Percentiles rank a stretch among this genome's conserved stretches.
Conservation (phyloP, 2,329 filamentous ascomycete genomes). For the Penicillium sp. region DNA sequence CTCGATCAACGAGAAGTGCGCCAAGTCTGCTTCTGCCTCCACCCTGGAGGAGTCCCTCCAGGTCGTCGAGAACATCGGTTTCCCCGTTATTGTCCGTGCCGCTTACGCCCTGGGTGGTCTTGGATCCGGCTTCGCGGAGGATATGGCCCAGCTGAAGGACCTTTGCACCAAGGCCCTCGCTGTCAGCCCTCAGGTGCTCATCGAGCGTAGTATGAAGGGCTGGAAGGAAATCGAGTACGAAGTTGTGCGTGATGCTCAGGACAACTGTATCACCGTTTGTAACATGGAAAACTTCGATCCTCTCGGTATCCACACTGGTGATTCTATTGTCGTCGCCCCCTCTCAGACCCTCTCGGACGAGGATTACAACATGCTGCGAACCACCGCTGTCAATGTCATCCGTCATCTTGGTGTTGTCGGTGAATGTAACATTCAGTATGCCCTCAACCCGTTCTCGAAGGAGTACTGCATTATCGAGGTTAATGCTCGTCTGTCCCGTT, state of each 20-base stretch:
- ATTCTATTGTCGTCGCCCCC: slow-evolving; percentile 96
- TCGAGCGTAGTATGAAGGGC: slow-evolving; percentile 98
- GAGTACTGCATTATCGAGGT: slow-evolving; percentile 99
- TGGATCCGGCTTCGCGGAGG: slow-evolving; percentile 92
- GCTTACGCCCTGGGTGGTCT: slow-evolving; percentile 95
- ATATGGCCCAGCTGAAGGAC: slow-evolving; percentile 79
- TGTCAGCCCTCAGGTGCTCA: slow-evolving; percentile 91
- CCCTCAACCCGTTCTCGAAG: slow-evolving; percentile 88
- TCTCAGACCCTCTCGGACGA: slow-evolving; percentile 96
- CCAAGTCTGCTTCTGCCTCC: slow-evolving; percentile 92
- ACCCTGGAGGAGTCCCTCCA: slow-evolving; percentile 84
- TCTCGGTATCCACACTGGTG: slow-evolving; percentile 95
- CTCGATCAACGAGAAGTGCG: slow-evolving; percentile 95
- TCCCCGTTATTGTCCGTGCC: slow-evolving; percentile 94
- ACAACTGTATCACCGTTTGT: slow-evolving; percentile 99
- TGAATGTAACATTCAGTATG: slow-evolving; percentile 99
- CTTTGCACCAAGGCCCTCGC: slow-evolving; percentile 95
- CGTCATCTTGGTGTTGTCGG: slow-evolving; percentile 95
- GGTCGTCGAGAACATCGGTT: slow-evolving; percentile 90
- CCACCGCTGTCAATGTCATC: slow-evolving; percentile 95
- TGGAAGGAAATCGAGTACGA: slow-evolving; percentile 99
- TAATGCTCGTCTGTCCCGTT: slow-evolving; percentile 93
- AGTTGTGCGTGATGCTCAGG: slow-evolving; percentile 89
- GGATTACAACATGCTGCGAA: slow-evolving; percentile 98
- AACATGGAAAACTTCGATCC: slow-evolving; percentile 99